Base-by-base conservation (phyloP, 139 green algal genomes). In the Tetradesmus obliquus region DNA sequence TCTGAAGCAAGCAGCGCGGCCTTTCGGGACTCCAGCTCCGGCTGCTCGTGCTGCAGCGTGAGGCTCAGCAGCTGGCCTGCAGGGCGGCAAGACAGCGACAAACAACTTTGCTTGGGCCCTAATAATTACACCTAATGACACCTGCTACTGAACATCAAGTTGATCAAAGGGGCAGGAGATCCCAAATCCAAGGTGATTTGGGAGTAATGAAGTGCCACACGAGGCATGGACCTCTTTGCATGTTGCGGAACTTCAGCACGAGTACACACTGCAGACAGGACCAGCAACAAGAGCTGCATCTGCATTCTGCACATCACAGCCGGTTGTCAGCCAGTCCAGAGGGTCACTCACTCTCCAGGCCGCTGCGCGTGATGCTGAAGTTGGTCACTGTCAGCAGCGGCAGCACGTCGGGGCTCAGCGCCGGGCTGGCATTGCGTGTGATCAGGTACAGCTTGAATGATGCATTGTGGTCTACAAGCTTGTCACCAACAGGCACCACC, bases 11-110 rank as follows among this genome's bases (percentile, higher is more conserved):
- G 92, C 91, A 98, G 93, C 7, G 84, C 71, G 24, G 93, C 97
- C 93, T 96, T 97, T 87, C 97, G 94, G 13, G 93, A 79, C 94
- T 99, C 96, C 22, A 98, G 94, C 94, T 98, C 95, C 1, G 97
- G 97, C 93, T 96, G 95, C 92, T 97, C 96, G 54, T 94, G 90
- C 92, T 97, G 92, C 60, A 98, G 93, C 20, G 95, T 95, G 57
- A 97, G 79, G 19, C 94, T 95, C 74, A 98, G 95, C 91, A 98
- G 92, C 91, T 95, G 92, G 10, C 82, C 93, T 95, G 86, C 53
- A 60, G 6, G 17, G 7, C 3, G 19, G 55, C 19, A 57, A 51
- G 32, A 24, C 15, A 24, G 15, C 9, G 84, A 85, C 87, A 10
- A 32, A 45, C 32, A 45, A 45, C 32, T 45, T 45, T 45, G 32